These are phyloP conservation scores for Ascochyta lentis DNA, from an alignment of 2,329 filamentous ascomycete species.

Conservation along the genomic window DNA sequence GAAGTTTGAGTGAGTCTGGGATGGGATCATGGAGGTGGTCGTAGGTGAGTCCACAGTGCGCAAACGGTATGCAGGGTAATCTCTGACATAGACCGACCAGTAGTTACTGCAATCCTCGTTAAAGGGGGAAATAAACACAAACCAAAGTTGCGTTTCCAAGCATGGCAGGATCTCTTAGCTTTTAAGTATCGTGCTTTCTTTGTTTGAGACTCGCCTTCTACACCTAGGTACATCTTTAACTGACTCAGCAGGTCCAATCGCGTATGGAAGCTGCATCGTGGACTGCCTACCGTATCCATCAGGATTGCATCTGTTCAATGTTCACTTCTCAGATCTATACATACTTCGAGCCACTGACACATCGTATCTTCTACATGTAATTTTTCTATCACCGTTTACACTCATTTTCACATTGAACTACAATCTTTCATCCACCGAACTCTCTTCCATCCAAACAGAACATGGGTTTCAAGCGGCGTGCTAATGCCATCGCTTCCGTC, in stretches of 20 bases:
- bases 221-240: too few species aligned
- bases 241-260: not conserved
- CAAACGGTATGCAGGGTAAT: not conserved
- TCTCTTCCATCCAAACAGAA: not conserved
- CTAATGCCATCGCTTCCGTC: not conserved
- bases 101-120: too few species aligned
- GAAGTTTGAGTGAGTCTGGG: conserved; percentile 35
- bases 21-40: not conserved
- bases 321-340: not conserved
- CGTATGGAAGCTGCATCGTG: not conserved
- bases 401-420: not conserved
- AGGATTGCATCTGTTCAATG: not conserved
- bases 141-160: too few species aligned
- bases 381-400: not conserved
- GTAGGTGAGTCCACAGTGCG: not conserved
- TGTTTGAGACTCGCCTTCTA: not conserved
- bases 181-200: not conserved
- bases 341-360: not conserved
- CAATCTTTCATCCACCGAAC: not conserved
- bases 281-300: not conserved
- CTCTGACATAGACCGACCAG: not conserved
- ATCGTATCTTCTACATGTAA: not conserved
- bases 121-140: too few species aligned
- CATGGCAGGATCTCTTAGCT: too few species aligned
- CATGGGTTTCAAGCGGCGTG: not conserved